Base-by-base conservation (phyloP, 164 flowering plant species). In the Vitis cinerea region DNA sequence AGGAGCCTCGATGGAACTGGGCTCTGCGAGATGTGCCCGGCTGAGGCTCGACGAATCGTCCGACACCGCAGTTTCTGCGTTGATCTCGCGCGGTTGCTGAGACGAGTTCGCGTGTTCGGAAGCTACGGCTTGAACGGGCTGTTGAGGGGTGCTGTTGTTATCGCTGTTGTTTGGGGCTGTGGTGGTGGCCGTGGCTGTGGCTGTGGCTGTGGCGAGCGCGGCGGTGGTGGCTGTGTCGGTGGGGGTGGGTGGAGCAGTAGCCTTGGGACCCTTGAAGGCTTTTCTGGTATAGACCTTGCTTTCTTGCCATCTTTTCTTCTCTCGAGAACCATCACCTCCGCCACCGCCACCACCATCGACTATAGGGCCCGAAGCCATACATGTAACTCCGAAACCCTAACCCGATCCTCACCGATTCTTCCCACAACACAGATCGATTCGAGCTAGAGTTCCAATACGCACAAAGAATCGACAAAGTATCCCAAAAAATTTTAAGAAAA, bases 321-420 rank as follows among this genome's bases (percentile, higher is more conserved):
- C 93, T 69, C 83, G 79, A 47, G 82, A 63, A 23, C 82, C 87
- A 50, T 75, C 89, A 51, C 75, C 77, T 17, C 81, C 85, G 17
- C 73, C 78, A 48, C 47, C 63, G 12, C 72, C 78, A 3, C 44
- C 73, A 10, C 75, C 80, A 50, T 83, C 81, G 55, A 78, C 80
- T 75, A 81, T 65, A 31, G 85, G 74, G 81, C 77, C 92, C 56
- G 97, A 86, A 74, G 89, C 96, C 98, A 93, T 93, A 78, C 90
- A 87, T 80, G 82, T 67, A 83, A 49, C 67, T 30, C 72, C 54
- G 50, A 77, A 74, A 58, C 75, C 81, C 74, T 61, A 69, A 61
- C 16, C 37, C 53, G 15, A 37, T 37, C 44, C 30, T 23, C 27
- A 16, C 16, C 49, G 13, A 8, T 9, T 17, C 44, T 49, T 16